Evolutionary conservation across 139 green algal genomes (phyloP).

Genomic region (Tetraselmis striata): DNA sequence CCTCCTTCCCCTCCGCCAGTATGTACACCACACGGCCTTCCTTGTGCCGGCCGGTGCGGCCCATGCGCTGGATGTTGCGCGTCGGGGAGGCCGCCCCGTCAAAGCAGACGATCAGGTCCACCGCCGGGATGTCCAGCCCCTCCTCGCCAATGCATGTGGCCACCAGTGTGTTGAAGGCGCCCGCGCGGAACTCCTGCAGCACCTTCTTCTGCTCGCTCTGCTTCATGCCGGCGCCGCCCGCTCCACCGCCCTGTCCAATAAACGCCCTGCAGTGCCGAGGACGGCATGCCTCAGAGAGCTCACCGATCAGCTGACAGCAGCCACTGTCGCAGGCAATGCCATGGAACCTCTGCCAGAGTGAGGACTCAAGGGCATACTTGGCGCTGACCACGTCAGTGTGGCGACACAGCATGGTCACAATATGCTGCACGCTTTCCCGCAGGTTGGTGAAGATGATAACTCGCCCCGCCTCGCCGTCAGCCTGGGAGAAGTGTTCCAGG

Average conservation of each 20-base stretch:
- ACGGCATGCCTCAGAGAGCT: not conserved
- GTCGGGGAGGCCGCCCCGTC: constrained; percentile 69
- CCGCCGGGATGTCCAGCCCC: constrained; percentile 91
- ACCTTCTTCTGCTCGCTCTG: constrained; percentile 60
- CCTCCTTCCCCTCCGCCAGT: constrained; percentile 58
- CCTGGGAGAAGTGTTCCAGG: constrained; percentile 42
- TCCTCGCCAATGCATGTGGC: constrained; percentile 95
- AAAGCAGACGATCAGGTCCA: constrained; percentile 92
- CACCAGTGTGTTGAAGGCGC: constrained; percentile 42
- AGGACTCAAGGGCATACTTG: constrained; percentile 20
- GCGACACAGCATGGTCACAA: constrained; percentile 52
- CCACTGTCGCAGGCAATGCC: too few relatives aligned
- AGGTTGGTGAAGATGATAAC: constrained; percentile 77
- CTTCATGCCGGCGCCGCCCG: constrained; percentile 23
- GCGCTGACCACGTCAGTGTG: constrained; percentile 44
- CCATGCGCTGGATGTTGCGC: constrained; percentile 82
- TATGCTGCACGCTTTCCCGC: constrained; percentile 63
- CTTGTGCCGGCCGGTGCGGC: constrained; percentile 80
- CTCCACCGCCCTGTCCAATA: constrained; percentile 66
- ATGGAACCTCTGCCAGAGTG: constrained; percentile 3
- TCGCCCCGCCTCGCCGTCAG: constrained; percentile 10
- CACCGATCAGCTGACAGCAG: too few relatives aligned
- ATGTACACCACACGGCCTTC: constrained; percentile 82
- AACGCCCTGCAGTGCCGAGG: constrained; percentile 55
- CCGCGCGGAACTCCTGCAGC: constrained; percentile 46